Percentiles rank a stretch among this genome's conserved stretches.
These are phyloP conservation scores for Chlamydomonas sp. DNA, from an alignment of 139 green algal genomes.

Conservation along the genomic window DNA sequence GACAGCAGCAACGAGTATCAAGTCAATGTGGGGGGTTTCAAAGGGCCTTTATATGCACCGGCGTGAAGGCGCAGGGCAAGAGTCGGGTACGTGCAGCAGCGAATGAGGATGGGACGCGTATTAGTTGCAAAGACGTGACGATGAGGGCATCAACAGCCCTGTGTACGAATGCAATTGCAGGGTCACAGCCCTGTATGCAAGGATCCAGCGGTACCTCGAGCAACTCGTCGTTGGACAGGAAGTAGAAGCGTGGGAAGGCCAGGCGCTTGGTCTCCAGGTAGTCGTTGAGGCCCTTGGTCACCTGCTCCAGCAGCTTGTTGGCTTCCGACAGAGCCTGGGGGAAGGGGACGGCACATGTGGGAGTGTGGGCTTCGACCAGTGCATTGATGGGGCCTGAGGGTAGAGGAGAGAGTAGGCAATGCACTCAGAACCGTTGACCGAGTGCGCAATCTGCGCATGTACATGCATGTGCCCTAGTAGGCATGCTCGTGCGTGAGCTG, in stretches of 20 bases:
- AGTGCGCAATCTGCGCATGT: too few species aligned
- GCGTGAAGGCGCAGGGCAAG: neutral
- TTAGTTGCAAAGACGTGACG: neutral
- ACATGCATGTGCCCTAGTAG: too few species aligned
- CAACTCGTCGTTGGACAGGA: conserved; percentile 87
- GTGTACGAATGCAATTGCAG: neutral
- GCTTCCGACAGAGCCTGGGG: conserved; percentile 72
- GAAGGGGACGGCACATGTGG: neutral
- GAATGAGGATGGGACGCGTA: neutral
- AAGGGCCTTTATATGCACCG: neutral
- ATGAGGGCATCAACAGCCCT: neutral
- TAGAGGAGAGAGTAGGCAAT: neutral
- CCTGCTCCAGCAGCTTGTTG: conserved; percentile 77
- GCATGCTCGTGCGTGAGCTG: neutral
- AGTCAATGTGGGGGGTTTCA: neutral
- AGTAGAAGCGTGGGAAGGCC: conserved; percentile 89
- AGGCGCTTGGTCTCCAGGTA: conserved; percentile 89
- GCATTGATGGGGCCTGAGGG: neutral
- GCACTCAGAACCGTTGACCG: neutral
- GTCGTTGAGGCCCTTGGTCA: conserved; percentile 83
- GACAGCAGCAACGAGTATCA: conserved; percentile 19
- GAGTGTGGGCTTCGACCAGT: neutral
- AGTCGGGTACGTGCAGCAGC: neutral
- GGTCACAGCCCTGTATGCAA: neutral
- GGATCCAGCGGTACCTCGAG: conserved; percentile 59